Evolutionary conservation across 2,329 filamentous ascomycete species (phyloP), one percentile per base, ranked within the genome.

Genomic region (Phialemoniopsis sp.): DNA sequence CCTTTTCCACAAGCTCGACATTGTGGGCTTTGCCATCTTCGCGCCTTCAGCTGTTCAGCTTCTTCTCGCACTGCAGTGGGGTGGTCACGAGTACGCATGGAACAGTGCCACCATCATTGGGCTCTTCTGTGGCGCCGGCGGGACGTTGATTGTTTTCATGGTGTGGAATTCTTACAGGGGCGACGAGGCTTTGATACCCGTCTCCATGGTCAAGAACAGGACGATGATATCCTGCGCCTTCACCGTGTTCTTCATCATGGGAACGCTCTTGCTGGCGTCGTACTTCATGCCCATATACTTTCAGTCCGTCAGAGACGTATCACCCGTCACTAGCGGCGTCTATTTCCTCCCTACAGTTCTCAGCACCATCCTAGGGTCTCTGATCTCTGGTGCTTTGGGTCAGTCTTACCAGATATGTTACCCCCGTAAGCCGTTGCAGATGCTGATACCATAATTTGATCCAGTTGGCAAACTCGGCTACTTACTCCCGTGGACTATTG

Each of bases 1-100:
- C 9, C 45, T 60, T 3, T 51, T 64, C 32, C 48, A 50, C 14
- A 51, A 59, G 29, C 58, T 72, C 13, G 68, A 72, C 40, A 55
- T 68, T 5, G 14, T 60, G 3, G 68, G 68, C 31, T 70, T 70
- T 36, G 46, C 49, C 2, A 51, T 55, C 3, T 47, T 66, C 13
- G 54, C 62, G 44, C 43, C 51, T 49, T 26, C 50, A 49, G 29
- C 52, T 49, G 21, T 63, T 40, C n/a, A 51, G 58, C 15, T 59
- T 4, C 47, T 63, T n/a, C 48, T 60, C 13, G 60, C 58, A 8
- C 41, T 63, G 10, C 52, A 62, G 39, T 60, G 52, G 38, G 60
- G 58, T 14, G 57, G 58, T 16, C 47, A 44, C 8, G 45, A 49
- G 4, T 55, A 58, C 29, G 16, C 50, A 0, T 63, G 59, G 60